Conservation (phyloP, 2,329 filamentous ascomycete genomes). For the Escovopsis weberi region DNA sequence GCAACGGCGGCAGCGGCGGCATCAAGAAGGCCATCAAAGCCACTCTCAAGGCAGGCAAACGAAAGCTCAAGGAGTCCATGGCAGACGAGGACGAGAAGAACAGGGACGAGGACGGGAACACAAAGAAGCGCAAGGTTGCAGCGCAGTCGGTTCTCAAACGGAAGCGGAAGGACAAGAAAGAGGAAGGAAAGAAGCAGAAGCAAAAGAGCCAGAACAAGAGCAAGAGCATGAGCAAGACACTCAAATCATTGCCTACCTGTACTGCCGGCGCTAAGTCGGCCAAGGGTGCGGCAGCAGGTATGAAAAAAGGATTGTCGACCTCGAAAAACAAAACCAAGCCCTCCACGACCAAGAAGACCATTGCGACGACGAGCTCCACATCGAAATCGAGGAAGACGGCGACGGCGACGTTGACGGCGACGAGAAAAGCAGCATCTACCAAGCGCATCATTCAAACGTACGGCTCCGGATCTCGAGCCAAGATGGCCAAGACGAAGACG, state of each 20-base stretch:
- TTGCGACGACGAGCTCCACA: background rate
- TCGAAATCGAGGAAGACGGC: background rate
- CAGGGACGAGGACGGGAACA: slow-evolving; percentile 15
- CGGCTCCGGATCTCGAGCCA: slow-evolving; percentile 11
- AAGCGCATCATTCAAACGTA: background rate
- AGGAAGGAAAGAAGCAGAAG: no score
- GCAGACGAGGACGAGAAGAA: slow-evolving; percentile 28
- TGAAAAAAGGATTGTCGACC: slow-evolving; percentile 23
- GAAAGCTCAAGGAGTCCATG: slow-evolving; percentile 40
- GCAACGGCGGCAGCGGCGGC: no score
- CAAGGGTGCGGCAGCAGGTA: slow-evolving; percentile 21
- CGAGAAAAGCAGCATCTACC: background rate
- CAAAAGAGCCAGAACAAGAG: no score
- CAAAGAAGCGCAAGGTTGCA: slow-evolving; percentile 31
- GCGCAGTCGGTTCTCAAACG: no score
- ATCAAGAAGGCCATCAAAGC: slow-evolving; percentile 24
- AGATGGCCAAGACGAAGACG: slow-evolving; percentile 11
- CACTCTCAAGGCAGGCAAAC: slow-evolving; percentile 34
- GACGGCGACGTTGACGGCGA: no score
- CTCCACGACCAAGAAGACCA: slow-evolving; percentile 16
- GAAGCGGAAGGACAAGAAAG: no score
- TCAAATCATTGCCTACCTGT: no score
- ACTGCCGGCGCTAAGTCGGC: slow-evolving; percentile 20
- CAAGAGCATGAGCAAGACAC: slow-evolving; percentile 20
- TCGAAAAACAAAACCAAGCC: no score